phyloP scores from a whole-genome alignment of 106 monocot species.

The Dactylorhiza incarnata region DNA sequence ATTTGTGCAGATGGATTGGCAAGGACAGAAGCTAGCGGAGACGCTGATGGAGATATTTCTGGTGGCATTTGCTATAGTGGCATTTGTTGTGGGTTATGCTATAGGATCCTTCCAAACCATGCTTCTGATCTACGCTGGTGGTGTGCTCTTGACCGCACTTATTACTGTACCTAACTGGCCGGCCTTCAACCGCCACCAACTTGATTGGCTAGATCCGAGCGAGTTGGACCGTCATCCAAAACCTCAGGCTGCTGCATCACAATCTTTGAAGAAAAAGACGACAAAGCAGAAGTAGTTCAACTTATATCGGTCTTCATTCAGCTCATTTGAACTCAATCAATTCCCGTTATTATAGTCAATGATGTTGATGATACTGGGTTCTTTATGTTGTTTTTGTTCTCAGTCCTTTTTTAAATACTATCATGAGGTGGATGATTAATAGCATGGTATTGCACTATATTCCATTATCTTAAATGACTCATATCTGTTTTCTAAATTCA shows the following conservation, averaged over 20 bases:
- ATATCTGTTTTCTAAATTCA: too few relatives aligned
- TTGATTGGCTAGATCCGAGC: slow-evolving; percentile 71
- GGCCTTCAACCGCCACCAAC: slow-evolving; percentile 65
- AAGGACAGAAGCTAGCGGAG: slow-evolving; percentile 81
- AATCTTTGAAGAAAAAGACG: slow-evolving; percentile 47
- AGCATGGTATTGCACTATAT: not conserved
- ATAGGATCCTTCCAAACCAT: slow-evolving; percentile 65
- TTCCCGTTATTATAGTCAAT: not conserved
- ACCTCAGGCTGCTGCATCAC: slow-evolving; percentile 27
- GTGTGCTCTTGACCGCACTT: slow-evolving; percentile 73
- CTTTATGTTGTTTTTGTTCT: not conserved
- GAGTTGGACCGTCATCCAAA: slow-evolving; percentile 70
- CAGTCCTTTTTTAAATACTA: not conserved
- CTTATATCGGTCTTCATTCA: not conserved
- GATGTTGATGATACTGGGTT: not conserved
- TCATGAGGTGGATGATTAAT: not conserved
- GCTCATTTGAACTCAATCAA: not conserved
- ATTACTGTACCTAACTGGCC: slow-evolving; percentile 87
- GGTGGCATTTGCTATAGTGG: slow-evolving; percentile 40
- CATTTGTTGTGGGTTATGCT: slow-evolving; percentile 55
- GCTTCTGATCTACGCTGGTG: slow-evolving; percentile 74
- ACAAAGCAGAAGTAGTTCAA: slow-evolving; percentile 50
- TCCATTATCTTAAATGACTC: too few relatives aligned
- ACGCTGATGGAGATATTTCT: slow-evolving; percentile 84
- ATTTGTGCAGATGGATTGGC: slow-evolving; percentile 83